Base-by-base conservation (phyloP, 805 yeast species). In the Spencermartinsiella europaea region DNA sequence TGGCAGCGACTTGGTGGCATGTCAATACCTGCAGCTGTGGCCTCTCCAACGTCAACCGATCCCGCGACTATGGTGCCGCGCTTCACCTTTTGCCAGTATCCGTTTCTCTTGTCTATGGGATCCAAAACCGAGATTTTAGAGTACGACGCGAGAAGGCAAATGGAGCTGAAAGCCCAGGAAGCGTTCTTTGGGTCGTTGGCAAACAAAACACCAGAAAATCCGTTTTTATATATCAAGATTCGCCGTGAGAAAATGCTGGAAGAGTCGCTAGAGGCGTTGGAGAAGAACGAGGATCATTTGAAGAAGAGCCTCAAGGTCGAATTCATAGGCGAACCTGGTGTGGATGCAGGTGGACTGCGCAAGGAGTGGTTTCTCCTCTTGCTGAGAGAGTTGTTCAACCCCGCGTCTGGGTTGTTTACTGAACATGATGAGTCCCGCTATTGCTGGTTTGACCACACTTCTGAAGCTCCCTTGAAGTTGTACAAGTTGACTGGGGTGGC, bases 341-440 rank as follows among this genome's bases (percentile, higher is more conserved):
- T 91, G 19, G 99, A 91, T 68, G 97, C 89, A 0, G 98, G 99
- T 1, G 99, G 99, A 0, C 72, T 91, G 48, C 79, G 83, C 57
- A 90, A 89, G 59, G 99, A 91, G 59, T 91, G 99, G 99, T 90
- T 93, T 63, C 70, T 80, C 40, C 65, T 90, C 34, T 68, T 93
- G 34, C 80, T 85, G 1, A 77, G 76, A 48, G 82, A 83, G 21
- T 63, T 91, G 1, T 85, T 90, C 60, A 76, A 75, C 57, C 84
- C 89, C 1, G 69, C 71, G 40, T 76, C 80, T 27, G 88, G 87
- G 0, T 71, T 89, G 63, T 81, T 93, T 50, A 60, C 67, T 5
- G 76, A 78, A 53, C 76, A 80, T 37, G 85, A 81, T 17, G 88
- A 81, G 50, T 84, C 95, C 7, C 72, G 79, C 42, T 70, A 74